These are phyloP conservation scores for Ophiostoma tasmaniense DNA, from an alignment of 2,329 filamentous ascomycete species.

Conservation along the genomic window DNA sequence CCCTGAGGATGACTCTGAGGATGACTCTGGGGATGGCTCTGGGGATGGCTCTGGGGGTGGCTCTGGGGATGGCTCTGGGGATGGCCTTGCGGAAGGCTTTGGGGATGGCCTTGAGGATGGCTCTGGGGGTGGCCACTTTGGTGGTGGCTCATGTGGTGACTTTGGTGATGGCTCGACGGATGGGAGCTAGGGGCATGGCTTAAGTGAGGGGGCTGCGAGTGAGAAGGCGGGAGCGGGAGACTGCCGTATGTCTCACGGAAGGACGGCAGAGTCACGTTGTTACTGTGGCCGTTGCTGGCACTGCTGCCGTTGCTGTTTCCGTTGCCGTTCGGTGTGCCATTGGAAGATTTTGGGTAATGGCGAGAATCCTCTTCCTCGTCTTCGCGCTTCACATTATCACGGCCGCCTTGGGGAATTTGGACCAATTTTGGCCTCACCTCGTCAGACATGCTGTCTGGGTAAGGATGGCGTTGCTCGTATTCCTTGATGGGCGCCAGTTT, in stretches of 20 bases:
- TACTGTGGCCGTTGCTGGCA: neutral
- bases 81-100: neutral
- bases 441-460: slow-evolving; percentile 20
- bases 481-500: slow-evolving; percentile 21
- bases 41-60: neutral
- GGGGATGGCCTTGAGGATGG: neutral
- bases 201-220: slow-evolving; percentile 8
- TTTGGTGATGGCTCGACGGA: slow-evolving; percentile 9
- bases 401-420: slow-evolving; percentile 18
- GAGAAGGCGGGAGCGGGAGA: slow-evolving; percentile 12
- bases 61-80: neutral
- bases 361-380: slow-evolving; percentile 19
- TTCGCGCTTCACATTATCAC: slow-evolving; percentile 14
- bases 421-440: slow-evolving; percentile 18
- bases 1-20: slow-evolving; percentile 19
- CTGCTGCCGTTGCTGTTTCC: neutral
- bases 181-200: neutral
- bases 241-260: slow-evolving; percentile 21
- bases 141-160: neutral
- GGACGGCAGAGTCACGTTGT: slow-evolving; percentile 18
- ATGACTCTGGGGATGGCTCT: slow-evolving; percentile 21
- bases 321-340: neutral
- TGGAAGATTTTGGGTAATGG: slow-evolving; percentile 14
- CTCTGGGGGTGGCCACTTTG: neutral
- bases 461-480: slow-evolving; percentile 8